Evolutionary conservation across 129 eudicot species (phyloP), one percentile per base, ranked within the genome.

Genomic region (Oenanthe sinensis): DNA sequence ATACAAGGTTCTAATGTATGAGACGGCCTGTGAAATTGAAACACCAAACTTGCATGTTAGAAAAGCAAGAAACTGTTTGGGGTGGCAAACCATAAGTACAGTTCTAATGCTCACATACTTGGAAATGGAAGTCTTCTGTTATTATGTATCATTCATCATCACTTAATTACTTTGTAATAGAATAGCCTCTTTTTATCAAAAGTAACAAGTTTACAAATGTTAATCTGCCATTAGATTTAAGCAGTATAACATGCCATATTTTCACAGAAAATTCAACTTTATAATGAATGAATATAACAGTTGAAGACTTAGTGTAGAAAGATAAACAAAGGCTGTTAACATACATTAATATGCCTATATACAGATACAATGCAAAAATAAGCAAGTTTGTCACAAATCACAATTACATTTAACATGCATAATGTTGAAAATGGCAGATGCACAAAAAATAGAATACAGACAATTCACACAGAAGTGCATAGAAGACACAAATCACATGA

Each of bases 1-100:
- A 80, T 94, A 94, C 77, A 94, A 88, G 45, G 98, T 94, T 86
- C 93, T 87, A 60, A 90, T 83, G 81, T 89, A 90, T 9, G 98
- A 91, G 69, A 94, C 86, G 26, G 98, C 98, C 98, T 94, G 92
- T 85, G 83, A 62, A 71, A 78, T 43, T 17, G 71, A 36, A 48
- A 44, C 67, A 79, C 39, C 39, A 24, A n/a, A 54, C 62, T 39
- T 54, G 4, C 58, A 30, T n/a, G 75, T 73, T 46, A 37, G 39
- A 20, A 47, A 37, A 49, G 10, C 58, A 43, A 49, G 22, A 78
- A 54, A 40, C 79, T 17, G 44, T 37, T 3, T 39, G 70, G 30
- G 40, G 26, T 79, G 69, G 52, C n/a, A 24, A 24, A n/a, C n/a
- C 40, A 48, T 19, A 17, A n/a, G 36, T 19, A 50, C 15, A 19